Base-by-base conservation (phyloP, 2,329 filamentous ascomycete genomes). In the Ustulina deusta region DNA sequence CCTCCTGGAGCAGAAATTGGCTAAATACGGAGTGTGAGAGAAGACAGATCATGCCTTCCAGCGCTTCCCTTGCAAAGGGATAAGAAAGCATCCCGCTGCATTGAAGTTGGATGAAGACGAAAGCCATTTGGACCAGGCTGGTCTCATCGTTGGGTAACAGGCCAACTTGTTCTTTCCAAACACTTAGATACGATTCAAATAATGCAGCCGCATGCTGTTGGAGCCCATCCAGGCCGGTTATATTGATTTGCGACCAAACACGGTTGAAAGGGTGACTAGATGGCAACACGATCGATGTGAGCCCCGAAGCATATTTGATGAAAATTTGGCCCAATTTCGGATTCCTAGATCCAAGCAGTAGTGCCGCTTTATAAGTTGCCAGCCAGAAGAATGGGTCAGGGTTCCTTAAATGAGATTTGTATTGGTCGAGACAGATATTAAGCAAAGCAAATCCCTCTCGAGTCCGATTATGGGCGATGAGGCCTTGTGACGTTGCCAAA, bases 361-460 rank as follows among this genome's bases (percentile, higher is more conserved):
- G 67, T 34, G 69, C 73, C 6, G 75, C 75, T 61, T 75, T 75
- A 46, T 76, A 76, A 7, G 75, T 76, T 9, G 75, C 74, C 25
- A 75, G 49, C 74, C 74, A 76, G 55, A 77, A 77, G 70, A 76
- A 74, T 1, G 75, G 74, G 27, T 77, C 75, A 4, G 75, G 75
- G 10, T 70, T 69, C 29, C 63, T 62, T 15, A 77, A 38, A 46
- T 76, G 73, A 11, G 67, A 63, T 63, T 74, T 75, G 54, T 76
- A 76, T 63, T 76, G 71, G 51, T 75, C 74, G 38, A 76, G 72
- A 48, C 75, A 77, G 38, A 77, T 66, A 29, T 71, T 63, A 3
- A 77, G 69, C 44, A 77, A 61, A 25, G 60, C 66, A 48, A 76
- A 76, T 0, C 75, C 75, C 65, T 76, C 74, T 42, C 62, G 71